Percentiles rank a stretch among this genome's conserved stretches.
phyloP scores from a whole-genome alignment of 495 filamentous ascomycete species.

The Bryoglossum gracile region DNA sequence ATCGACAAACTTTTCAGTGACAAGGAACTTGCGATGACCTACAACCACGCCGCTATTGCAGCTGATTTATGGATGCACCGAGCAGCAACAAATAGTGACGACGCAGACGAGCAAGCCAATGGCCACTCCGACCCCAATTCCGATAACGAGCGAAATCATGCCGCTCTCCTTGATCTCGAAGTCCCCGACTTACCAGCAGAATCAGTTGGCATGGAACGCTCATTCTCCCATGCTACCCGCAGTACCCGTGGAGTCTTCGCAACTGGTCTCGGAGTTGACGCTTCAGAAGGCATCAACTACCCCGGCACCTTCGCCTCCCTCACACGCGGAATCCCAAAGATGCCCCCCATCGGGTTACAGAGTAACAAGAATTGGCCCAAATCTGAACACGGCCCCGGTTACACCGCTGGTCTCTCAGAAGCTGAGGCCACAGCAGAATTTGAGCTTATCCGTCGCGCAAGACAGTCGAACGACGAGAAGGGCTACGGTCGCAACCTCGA shows the following conservation, averaged over 20 bases:
- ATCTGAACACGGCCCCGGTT: not conserved
- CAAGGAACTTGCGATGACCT: slow-evolving; percentile 75
- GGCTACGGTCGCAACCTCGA: not conserved
- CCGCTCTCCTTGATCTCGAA: slow-evolving; percentile 36
- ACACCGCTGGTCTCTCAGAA: not conserved
- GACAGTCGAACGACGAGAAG: not conserved
- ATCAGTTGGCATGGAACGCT: slow-evolving; percentile 63
- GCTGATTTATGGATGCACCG: slow-evolving; percentile 47
- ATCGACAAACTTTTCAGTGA: slow-evolving; percentile 90
- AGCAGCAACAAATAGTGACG: slow-evolving; percentile 44
- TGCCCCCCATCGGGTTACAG: not conserved
- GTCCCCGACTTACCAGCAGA: slow-evolving; percentile 38
- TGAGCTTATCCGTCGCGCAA: not conserved
- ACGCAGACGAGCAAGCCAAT: slow-evolving; percentile 25
- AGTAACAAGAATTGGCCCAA: not conserved
- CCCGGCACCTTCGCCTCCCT: slow-evolving; percentile 45
- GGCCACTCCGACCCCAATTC: slow-evolving; percentile 36
- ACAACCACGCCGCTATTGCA: slow-evolving; percentile 62
- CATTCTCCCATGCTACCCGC: slow-evolving; percentile 65
- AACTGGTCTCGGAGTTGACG: slow-evolving; percentile 54
- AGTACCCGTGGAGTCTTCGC: slow-evolving; percentile 53
- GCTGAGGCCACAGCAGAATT: not conserved
- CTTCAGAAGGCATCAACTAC: slow-evolving; percentile 56
- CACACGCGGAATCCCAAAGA: slow-evolving; percentile 29
- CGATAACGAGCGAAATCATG: slow-evolving; percentile 46